Conservation (phyloP, 805 yeast species). For the Metschnikowia arizonensis region DNA sequence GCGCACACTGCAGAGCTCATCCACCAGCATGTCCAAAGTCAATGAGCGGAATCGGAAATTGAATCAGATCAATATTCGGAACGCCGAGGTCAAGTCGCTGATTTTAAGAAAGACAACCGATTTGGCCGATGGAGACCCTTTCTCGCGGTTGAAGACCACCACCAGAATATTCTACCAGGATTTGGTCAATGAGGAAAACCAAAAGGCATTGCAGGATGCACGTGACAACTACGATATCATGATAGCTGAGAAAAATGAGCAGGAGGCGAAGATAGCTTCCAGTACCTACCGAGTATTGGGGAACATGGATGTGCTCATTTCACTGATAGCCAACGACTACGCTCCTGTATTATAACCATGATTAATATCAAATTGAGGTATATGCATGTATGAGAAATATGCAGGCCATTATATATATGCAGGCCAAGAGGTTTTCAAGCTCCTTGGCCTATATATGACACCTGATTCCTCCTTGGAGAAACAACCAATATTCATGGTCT, state of each 20-base stretch:
- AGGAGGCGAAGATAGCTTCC: constrained; percentile 42
- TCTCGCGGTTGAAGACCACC: constrained; percentile 81
- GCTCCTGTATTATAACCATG: constrained; percentile 19
- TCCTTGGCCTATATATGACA: too few species aligned
- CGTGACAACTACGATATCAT: constrained; percentile 40
- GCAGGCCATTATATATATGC: too few species aligned
- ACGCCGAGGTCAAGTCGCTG: constrained; percentile 68
- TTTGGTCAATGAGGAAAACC: constrained; percentile 53
- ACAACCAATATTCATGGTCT: too few species aligned
- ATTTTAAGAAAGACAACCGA: constrained; percentile 46
- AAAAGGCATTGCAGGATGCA: constrained; percentile 53
- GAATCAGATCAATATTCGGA: constrained; percentile 70
- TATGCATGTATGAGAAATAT: too few species aligned
- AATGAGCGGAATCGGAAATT: constrained; percentile 82
- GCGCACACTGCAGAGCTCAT: constrained; percentile 34
- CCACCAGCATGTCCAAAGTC: constrained; percentile 57
- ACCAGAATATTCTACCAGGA: constrained; percentile 76
- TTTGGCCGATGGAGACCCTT: constrained; percentile 67
- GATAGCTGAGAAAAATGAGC: constrained; percentile 40
- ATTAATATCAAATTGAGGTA: too few species aligned
- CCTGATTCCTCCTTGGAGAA: too few species aligned
- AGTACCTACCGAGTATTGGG: constrained; percentile 58
- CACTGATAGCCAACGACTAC: constrained; percentile 40
- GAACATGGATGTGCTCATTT: constrained; percentile 49
- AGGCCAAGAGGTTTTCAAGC: too few species aligned